Base-by-base conservation (phyloP, 2,329 filamentous ascomycete species). In the Metarhizium anisopliae region DNA sequence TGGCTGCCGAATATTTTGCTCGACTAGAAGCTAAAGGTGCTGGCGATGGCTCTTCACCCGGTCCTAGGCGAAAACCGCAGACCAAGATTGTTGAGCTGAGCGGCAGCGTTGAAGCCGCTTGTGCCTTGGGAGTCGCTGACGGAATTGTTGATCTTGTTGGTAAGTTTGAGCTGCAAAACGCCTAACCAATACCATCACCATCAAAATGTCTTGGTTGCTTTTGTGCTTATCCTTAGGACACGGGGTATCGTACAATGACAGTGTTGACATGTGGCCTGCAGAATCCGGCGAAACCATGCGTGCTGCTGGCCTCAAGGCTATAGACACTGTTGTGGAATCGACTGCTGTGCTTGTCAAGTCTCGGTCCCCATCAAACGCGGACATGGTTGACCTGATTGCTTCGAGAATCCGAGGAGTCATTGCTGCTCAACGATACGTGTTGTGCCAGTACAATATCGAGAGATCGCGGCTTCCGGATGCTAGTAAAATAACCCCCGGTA, bases 261-360 rank as follows among this genome's bases (percentile, higher is more conserved):
- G 43, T 14, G 47, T 61, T 67, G 42, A 67, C 58, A 51, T 47
- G 8, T 11, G 6, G 2, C 30, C 18, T 10, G 20, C 63, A 94
- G 93, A 99, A 78, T 97, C 94, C 20, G 94, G 94, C 56, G 93
- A 97, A 74, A 99, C 94, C 0, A 99, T 99, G 94, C 88, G 89
- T 67, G 94, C 93, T 20, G 93, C 93, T 47, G 94, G 94, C 29
- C 81, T 99, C 52, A 92, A 91, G 74, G 87, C 93, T 56, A 96
- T 97, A 64, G 91, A 94, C 64, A 99, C 94, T 2, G 91, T 99
- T 30, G 81, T 96, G 53, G 85, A 90, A 56, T 92, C 88, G 55
- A 89, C 87, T 18, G 92, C 94, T 36, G 87, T 96, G 51, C 81
- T 99, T 57, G 92, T 99, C 77, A 93, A 93, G 76, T 96, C 91